These are phyloP conservation scores for Cercospora nicotianae DNA, from an alignment of 2,329 filamentous ascomycete species.

Conservation along the genomic window DNA sequence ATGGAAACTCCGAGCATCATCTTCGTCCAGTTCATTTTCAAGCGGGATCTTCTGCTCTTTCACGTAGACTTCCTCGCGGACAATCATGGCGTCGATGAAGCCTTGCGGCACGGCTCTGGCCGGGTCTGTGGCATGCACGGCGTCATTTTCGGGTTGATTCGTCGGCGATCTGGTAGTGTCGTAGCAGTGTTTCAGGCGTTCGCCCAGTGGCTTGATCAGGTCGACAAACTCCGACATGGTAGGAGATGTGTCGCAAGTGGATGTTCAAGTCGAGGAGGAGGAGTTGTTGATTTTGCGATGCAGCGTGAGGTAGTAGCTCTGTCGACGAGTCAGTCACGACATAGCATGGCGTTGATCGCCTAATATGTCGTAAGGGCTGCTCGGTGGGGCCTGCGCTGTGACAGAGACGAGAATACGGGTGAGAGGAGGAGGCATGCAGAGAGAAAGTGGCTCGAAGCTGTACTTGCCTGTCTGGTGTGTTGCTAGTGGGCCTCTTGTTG, in stretches of 20 bases:
- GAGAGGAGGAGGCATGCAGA: not conserved
- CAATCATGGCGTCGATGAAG: conserved; percentile 57
- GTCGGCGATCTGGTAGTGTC: conserved; percentile 31
- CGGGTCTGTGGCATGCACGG: conserved; percentile 29
- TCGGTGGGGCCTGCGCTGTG: not conserved
- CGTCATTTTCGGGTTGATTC: conserved; percentile 36
- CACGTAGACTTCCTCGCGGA: conserved; percentile 59
- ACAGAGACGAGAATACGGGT: not conserved
- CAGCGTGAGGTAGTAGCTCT: conserved; percentile 2
- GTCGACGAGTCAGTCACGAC: conserved; percentile 16
- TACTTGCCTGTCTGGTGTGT: not conserved
- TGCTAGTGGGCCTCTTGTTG: conserved; percentile 2
- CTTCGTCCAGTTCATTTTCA: conserved; percentile 74
- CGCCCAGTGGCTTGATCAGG: conserved; percentile 33
- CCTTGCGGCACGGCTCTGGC: conserved; percentile 43
- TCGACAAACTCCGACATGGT: conserved; percentile 35
- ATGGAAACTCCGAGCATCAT: conserved; percentile 78
- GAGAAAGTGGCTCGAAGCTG: not conserved
- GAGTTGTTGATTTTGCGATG: not conserved
- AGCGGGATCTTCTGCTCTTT: conserved; percentile 58
- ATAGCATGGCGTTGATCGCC: conserved; percentile 13
- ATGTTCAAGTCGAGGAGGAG: not conserved
- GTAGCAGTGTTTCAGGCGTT: conserved; percentile 35
- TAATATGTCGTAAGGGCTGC: conserved; percentile 10
- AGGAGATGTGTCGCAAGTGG: not conserved